A percentile compares a stretch with the other conserved stretches of the same genome.
These are phyloP conservation scores for Arxiozyma slooffiae DNA, from an alignment of 1,139 yeast genomes.

Conservation along the genomic window DNA sequence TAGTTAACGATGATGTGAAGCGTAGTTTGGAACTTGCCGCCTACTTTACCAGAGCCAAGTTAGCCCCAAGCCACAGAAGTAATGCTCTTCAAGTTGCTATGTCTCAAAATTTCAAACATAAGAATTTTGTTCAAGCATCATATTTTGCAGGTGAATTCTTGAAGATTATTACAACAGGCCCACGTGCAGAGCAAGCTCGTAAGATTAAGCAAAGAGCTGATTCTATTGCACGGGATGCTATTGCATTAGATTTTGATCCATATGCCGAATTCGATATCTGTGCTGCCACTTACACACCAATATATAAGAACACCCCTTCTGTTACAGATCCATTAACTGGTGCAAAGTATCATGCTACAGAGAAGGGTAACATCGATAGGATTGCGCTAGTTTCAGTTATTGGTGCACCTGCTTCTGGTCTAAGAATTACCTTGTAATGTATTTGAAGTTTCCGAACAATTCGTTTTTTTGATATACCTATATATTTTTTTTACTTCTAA, in stretches of 20 bases:
- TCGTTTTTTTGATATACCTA: no score
- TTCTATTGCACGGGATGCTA: slow-evolving; percentile 68
- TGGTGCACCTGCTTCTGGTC: slow-evolving; percentile 95
- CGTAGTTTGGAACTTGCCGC: slow-evolving; percentile 92
- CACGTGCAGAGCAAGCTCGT: slow-evolving; percentile 81
- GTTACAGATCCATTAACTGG: slow-evolving; percentile 84
- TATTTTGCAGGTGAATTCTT: slow-evolving; percentile 81
- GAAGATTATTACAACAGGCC: slow-evolving; percentile 55
- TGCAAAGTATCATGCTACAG: slow-evolving; percentile 69
- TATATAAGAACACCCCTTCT: slow-evolving; percentile 62
- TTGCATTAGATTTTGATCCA: slow-evolving; percentile 87
- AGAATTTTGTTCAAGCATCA: slow-evolving; percentile 82
- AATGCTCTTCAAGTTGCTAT: slow-evolving; percentile 92
- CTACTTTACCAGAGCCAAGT: slow-evolving; percentile 76
- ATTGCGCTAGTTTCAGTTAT: slow-evolving; percentile 70
- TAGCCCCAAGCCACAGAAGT: slow-evolving; percentile 73
- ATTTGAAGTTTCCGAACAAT: background rate
- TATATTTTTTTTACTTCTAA: background rate
- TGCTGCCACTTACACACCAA: slow-evolving; percentile 79
- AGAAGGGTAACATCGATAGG: slow-evolving; percentile 68
- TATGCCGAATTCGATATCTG: slow-evolving; percentile 86
- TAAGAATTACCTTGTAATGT: slow-evolving; percentile 36
- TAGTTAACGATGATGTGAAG: slow-evolving; percentile 61
- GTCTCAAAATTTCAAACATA: slow-evolving; percentile 80
- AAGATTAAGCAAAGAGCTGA: slow-evolving; percentile 77